A percentile compares a stretch with the other conserved stretches of the same genome.
These are phyloP conservation scores for Prunus persica DNA, from an alignment of 306 rosid genomes.

Conservation along the genomic window Prunus_persica_NCBIv2 NC_034009.1:38564501-38565000, in stretches of 20 bases:
- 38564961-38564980: constrained; percentile 96
- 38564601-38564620: constrained; percentile 84
- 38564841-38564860: constrained; percentile 92
- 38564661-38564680: constrained; percentile 96
- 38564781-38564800: constrained; percentile 92
- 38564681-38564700: constrained; percentile 96
- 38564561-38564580: constrained; percentile 88
- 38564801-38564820: constrained; percentile 91
- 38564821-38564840: constrained; percentile 91
- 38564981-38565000: constrained; percentile 63
- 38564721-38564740: constrained; percentile 74
- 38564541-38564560: constrained; percentile 95
- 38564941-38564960: constrained; percentile 79
- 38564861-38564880: constrained; percentile 69
- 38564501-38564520: no score
- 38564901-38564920: constrained; percentile 83
- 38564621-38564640: constrained; percentile 86
- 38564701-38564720: constrained; percentile 94
- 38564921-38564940: constrained; percentile 93
- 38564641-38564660: constrained; percentile 71
- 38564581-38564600: no score
- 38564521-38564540: constrained; percentile 76
- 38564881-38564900: constrained; percentile 93
- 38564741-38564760: constrained; percentile 96
- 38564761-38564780: constrained; percentile 99